Percentiles rank a stretch among this genome's conserved stretches.
These are phyloP conservation scores for Agroathelia rolfsii DNA, from an alignment of 1,284 basidiomycete genomes.

Conservation along the genomic window DNA sequence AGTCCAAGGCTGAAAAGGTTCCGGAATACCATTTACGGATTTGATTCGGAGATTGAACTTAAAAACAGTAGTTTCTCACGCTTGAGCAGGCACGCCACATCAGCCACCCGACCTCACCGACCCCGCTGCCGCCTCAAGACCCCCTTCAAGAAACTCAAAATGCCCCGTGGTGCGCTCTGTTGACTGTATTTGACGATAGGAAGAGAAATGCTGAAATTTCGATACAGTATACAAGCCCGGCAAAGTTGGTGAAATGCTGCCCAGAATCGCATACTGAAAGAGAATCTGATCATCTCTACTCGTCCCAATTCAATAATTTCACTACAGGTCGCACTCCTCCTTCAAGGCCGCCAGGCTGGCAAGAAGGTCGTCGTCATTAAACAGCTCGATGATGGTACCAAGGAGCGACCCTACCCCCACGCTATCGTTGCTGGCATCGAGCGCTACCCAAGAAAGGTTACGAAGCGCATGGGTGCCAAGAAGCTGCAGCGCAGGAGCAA, in stretches of 20 bases:
- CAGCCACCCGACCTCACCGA: too few species aligned
- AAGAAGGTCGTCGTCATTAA: conserved; percentile 90
- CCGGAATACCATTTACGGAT: too few species aligned
- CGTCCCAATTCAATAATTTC: conserved; percentile 6
- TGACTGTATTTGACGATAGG: too few species aligned
- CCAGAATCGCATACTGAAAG: not conserved
- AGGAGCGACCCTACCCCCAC: conserved; percentile 89
- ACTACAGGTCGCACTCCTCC: conserved; percentile 76
- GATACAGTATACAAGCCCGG: conserved; percentile 89
- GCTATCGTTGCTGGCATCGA: conserved; percentile 95
- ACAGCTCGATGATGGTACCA: conserved; percentile 81
- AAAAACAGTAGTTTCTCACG: too few species aligned
- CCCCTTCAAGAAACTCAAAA: too few species aligned
- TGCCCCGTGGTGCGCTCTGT: too few species aligned
- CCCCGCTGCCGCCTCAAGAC: too few species aligned
- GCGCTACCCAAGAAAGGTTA: conserved; percentile 93
- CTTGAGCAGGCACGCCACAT: too few species aligned
- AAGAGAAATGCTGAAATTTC: conserved; percentile 20
- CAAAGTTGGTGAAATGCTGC: conserved; percentile 53
- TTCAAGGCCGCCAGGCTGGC: conserved; percentile 93
- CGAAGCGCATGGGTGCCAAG: conserved; percentile 93
- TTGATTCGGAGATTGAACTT: too few species aligned
- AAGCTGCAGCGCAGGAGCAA: conserved; percentile 84
- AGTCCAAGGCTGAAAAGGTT: too few species aligned
- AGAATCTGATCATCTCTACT: conserved; percentile 6